Conservation (phyloP, 805 yeast species). For the Kuraishia molischiana region DNA sequence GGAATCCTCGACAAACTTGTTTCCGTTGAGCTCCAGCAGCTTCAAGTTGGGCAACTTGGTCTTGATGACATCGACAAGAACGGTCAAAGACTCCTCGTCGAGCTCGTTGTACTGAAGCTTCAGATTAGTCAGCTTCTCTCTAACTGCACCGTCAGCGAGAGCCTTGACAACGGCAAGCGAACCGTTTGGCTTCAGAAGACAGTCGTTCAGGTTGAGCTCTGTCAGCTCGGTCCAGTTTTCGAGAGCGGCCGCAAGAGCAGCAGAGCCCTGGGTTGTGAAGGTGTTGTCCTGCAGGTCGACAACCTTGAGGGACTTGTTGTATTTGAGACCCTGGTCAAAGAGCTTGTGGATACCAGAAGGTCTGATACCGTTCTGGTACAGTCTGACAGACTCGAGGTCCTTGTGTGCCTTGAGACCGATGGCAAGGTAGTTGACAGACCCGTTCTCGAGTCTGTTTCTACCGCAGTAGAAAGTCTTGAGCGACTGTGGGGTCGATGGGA, state of each 20-base stretch:
- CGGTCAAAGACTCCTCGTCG: constrained; percentile 50
- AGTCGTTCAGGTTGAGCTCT: constrained; percentile 84
- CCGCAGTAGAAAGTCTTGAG: constrained; percentile 92
- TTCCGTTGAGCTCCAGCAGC: constrained; percentile 82
- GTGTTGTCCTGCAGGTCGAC: constrained; percentile 95
- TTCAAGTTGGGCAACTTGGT: constrained; percentile 50
- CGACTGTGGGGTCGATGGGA: constrained; percentile 32
- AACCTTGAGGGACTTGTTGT: constrained; percentile 48
- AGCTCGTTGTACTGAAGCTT: constrained; percentile 87
- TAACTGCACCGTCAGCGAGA: constrained; percentile 24
- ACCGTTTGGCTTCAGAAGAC: constrained; percentile 76
- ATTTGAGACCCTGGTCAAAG: constrained; percentile 59
- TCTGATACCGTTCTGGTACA: constrained; percentile 96
- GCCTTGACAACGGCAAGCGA: constrained; percentile 44
- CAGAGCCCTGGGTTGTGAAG: constrained; percentile 61
- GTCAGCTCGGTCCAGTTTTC: constrained; percentile 53
- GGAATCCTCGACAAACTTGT: constrained; percentile 83
- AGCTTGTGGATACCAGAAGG: constrained; percentile 81
- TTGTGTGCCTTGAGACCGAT: constrained; percentile 77
- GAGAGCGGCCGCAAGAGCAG: constrained; percentile 52
- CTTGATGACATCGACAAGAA: constrained; percentile 45
- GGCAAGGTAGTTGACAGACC: constrained; percentile 79
- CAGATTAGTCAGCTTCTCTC: constrained; percentile 40
- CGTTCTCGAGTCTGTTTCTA: constrained; percentile 93
- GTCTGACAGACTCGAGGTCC: constrained; percentile 59